Evolutionary conservation across 805 yeast genomes (phyloP).

Genomic region (Spencermartinsiella europaea): DNA sequence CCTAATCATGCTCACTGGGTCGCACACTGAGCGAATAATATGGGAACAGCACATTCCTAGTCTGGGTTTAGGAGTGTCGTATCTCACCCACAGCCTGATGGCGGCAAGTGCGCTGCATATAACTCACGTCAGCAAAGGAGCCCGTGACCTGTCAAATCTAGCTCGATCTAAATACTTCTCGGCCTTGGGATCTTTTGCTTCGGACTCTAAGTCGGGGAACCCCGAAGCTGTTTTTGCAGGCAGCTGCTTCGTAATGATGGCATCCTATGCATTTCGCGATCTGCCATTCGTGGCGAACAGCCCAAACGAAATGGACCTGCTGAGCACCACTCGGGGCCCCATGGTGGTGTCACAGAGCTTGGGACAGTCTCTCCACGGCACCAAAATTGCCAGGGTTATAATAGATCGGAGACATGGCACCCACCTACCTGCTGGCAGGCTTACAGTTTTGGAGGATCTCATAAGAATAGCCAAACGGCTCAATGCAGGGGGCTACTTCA

Average conservation of each 20-base stretch:
- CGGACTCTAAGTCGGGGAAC: neutral
- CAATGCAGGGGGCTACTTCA: neutral
- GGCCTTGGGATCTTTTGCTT: slow-evolving; percentile 10
- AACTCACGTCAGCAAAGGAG: slow-evolving; percentile 6
- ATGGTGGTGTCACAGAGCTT: slow-evolving; percentile 6
- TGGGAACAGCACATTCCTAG: slow-evolving; percentile 18
- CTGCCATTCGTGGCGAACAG: slow-evolving; percentile 4
- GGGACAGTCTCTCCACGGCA: neutral
- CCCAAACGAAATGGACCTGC: slow-evolving; percentile 7
- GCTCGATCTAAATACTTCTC: slow-evolving; percentile 8
- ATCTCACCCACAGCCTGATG: slow-evolving; percentile 13
- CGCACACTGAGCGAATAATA: slow-evolving; percentile 7
- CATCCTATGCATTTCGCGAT: slow-evolving; percentile 16
- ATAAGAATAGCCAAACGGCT: neutral
- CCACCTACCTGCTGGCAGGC: neutral
- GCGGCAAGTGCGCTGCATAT: slow-evolving; percentile 18
- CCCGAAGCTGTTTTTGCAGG: slow-evolving; percentile 14
- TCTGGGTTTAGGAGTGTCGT: slow-evolving; percentile 8
- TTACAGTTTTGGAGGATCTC: neutral
- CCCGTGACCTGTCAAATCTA: slow-evolving; percentile 6
- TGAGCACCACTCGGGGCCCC: slow-evolving; percentile 10
- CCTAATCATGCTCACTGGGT: slow-evolving; percentile 13
- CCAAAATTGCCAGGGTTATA: neutral
- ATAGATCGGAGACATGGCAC: neutral
- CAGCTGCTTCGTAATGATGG: slow-evolving; percentile 16